Conservation (phyloP, 768 basidiomycete species). For the Xerocomellus chrysenteron region DNA sequence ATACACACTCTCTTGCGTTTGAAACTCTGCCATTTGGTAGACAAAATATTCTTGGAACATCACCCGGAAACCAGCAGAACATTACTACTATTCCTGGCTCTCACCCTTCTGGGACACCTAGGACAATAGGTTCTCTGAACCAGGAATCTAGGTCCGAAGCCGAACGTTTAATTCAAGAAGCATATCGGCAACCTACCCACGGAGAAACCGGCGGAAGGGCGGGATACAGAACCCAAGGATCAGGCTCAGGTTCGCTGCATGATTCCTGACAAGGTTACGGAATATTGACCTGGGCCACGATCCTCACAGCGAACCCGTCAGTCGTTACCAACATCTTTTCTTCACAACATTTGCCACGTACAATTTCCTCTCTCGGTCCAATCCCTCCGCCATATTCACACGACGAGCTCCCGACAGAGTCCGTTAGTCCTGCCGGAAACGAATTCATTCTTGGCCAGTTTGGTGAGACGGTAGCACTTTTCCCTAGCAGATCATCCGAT, state of each 20-base stretch:
- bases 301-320: conserved; percentile 1
- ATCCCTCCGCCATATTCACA: conserved; percentile 9
- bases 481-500: background rate
- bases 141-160: conserved; percentile 1
- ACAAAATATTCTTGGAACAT: background rate
- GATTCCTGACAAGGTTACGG: background rate
- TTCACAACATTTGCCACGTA: background rate
- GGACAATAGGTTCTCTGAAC: background rate
- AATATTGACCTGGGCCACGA: background rate
- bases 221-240: conserved; percentile 17
- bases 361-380: background rate
- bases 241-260: conserved; percentile 7
- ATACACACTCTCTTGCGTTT: background rate
- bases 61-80: background rate
- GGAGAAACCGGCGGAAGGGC: background rate
- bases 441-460: background rate
- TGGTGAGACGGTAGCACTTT: background rate
- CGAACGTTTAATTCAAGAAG: conserved; percentile 1
- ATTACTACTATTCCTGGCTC: background rate
- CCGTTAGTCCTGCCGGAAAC: background rate
- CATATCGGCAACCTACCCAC: conserved; percentile 6
- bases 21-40: conserved; percentile 2
- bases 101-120: conserved; percentile 5
- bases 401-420: background rate
- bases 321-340: background rate